phyloP scores from a whole-genome alignment of 2,329 filamentous ascomycete species.

The Fusarium pseudograminearum region DNA sequence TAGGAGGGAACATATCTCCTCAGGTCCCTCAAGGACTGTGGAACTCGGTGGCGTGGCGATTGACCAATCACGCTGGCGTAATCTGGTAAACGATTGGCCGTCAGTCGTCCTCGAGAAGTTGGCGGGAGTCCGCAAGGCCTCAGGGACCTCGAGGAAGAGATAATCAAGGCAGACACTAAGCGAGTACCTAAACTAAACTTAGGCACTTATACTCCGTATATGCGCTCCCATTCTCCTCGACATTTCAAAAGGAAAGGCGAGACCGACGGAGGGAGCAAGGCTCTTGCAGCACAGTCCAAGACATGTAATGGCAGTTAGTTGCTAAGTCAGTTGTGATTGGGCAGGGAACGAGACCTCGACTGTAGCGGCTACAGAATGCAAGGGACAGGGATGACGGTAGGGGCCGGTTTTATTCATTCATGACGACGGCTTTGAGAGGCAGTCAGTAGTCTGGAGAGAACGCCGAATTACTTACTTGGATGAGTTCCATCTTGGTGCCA shows the following conservation, averaged over 20 bases:
- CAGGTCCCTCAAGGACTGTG: neutral
- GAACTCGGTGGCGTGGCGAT: neutral
- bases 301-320: constrained; percentile 18
- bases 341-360: constrained; percentile 14
- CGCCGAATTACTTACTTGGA: neutral
- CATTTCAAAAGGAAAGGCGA: constrained; percentile 13
- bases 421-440: neutral
- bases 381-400: constrained; percentile 30
- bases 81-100: neutral
- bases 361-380: constrained; percentile 35
- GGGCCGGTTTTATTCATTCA: constrained; percentile 11
- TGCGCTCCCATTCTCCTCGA: neutral
- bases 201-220: neutral
- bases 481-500: neutral
- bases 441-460: neutral
- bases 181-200: neutral
- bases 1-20: neutral
- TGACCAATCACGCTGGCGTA: neutral
- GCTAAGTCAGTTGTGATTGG: constrained; percentile 32
- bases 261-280: constrained; percentile 18
- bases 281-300: constrained; percentile 16
- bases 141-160: neutral
- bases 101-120: neutral
- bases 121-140: neutral
- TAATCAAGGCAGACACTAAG: neutral